Evolutionary conservation across 1,139 yeast species (phyloP), one percentile per base, ranked within the genome.

Genomic region (Hemisphaericaspora subhashii): DNA sequence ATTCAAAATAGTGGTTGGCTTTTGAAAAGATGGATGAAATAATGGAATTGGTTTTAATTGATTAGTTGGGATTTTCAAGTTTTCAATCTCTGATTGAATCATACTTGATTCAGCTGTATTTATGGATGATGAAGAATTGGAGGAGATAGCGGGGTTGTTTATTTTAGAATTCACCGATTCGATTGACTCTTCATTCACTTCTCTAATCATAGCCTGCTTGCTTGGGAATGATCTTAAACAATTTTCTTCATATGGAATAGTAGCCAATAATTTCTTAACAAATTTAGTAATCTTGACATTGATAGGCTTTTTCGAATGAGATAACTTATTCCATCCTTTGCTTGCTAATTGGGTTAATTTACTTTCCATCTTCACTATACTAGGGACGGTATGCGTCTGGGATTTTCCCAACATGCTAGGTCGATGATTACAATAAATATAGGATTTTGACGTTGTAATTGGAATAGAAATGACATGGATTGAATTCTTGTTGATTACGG

Each of bases 391-490:
- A 16, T 57, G 48, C 23, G 52, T 41, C 42, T 68, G 71, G 7
- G 58, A 44, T 15, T 53, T 41, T 37, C 57, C 52, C 22, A 70
- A 54, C 2, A 58, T 40, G 7, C 55, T 42, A 1, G 72, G 71
- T 31, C 71, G 64, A 52, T 81, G 85, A 53, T 79, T 75, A 58
- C 83, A 83, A 52, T 80, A 77, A 11, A 83, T 58, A 53, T 70
- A 83, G 4, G 83, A 72, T 43, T 71, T 72, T 35, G 66, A 57
- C 3, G 77, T 66, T 4, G 86, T 81, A 15, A 84, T 64, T 4
- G 92, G 92, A 5, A 83, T 61, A 9, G 83, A 64, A 62, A 81
- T 61, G 14, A 81, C 62, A 47, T 74, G 78, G 28, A 77, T 69
- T 6, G 78, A 58, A 28, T 47, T 41, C 22, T 38, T 32, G 45